Percentiles rank a stretch among this genome's conserved stretches.
Conservation (phyloP, 2,329 filamentous ascomycete species). For the Alternaria ethzedia region DNA sequence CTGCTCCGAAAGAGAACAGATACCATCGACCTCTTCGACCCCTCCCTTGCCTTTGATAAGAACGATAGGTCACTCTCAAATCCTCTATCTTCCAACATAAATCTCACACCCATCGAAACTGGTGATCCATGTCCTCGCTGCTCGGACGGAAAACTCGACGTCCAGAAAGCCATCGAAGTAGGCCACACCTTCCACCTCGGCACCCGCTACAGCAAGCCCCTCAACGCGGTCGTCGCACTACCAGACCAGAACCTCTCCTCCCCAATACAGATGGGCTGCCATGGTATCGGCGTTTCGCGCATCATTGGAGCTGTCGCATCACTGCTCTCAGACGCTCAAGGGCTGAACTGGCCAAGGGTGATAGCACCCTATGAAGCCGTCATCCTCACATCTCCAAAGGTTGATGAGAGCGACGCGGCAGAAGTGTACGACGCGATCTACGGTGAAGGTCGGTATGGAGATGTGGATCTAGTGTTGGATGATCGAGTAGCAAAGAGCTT, state of each 20-base stretch:
- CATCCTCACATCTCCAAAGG: conserved; percentile 62
- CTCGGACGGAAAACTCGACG: conserved; percentile 63
- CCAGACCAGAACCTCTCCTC: conserved; percentile 51
- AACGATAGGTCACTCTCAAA: neutral
- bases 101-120: conserved; percentile 68
- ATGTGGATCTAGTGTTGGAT: conserved; percentile 45
- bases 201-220: conserved; percentile 80
- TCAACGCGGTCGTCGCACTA: conserved; percentile 68
- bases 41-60: conserved; percentile 1
- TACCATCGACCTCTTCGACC: conserved; percentile 29
- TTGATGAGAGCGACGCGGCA: conserved; percentile 57
- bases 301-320: conserved; percentile 88
- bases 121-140: conserved; percentile 80
- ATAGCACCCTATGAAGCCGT: conserved; percentile 85
- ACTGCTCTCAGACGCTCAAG: conserved; percentile 68
- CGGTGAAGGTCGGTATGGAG: neutral
- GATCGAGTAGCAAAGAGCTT: conserved; percentile 62
- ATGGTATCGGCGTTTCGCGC: conserved; percentile 91
- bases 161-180: conserved; percentile 81
- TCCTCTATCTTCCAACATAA: conserved; percentile 33
- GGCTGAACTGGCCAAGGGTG: conserved; percentile 84
- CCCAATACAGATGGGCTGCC: conserved; percentile 90
- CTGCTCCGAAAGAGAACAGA: conserved; percentile 28
- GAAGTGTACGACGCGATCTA: conserved; percentile 69
- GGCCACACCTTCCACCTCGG: conserved; percentile 96